Conservation (phyloP, 306 rosid species). For the Vigna trinervia region DNA sequence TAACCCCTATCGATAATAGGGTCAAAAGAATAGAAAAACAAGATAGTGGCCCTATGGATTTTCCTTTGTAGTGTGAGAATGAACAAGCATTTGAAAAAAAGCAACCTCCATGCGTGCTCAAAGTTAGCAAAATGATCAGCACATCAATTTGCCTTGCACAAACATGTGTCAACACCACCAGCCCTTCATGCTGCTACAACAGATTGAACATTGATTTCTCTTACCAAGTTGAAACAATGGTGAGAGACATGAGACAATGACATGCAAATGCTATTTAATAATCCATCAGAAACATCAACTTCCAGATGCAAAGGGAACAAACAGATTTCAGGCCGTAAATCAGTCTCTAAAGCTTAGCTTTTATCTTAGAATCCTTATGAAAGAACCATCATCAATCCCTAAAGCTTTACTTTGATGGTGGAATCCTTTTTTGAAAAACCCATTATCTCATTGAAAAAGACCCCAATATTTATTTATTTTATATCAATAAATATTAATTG, state of each 20-base stretch:
- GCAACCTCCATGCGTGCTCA: background rate
- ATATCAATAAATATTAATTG: no score
- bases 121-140: background rate
- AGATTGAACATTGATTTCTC: background rate
- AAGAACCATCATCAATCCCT: background rate
- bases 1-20: no score
- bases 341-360: background rate
- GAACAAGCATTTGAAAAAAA: background rate
- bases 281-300: background rate
- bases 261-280: background rate
- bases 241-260: background rate
- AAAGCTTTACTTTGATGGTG: conserved; percentile 1
- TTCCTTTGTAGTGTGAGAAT: no score
- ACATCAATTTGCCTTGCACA: no score
- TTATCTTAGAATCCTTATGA: background rate
- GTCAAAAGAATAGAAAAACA: no score
- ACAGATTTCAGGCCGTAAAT: background rate
- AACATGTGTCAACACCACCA: no score
- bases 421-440: background rate
- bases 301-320: background rate
- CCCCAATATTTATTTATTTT: no score
- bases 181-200: no score
- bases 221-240: background rate
- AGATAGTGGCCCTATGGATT: no score
- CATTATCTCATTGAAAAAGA: background rate